Percentiles rank a stretch among this genome's conserved stretches.
phyloP scores from a whole-genome alignment of 2,329 filamentous ascomycete species.

The Cercospora sojina region DNA sequence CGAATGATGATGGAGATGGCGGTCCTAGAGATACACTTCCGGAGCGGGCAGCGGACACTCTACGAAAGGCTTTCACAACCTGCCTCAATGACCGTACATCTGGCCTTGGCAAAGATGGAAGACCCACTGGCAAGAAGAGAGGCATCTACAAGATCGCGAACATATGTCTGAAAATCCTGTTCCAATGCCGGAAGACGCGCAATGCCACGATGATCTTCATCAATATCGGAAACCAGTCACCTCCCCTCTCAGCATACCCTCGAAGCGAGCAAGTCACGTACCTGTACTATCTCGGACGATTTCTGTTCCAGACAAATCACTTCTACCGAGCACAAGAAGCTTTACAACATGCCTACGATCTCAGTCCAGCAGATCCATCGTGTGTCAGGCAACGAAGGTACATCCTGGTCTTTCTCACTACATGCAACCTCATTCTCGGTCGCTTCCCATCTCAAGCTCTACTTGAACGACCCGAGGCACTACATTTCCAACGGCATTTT shows the following conservation, averaged over 20 bases:
- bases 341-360: conserved; percentile 75
- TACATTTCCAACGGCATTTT: conserved; percentile 65
- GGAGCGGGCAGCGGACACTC: conserved; percentile 82
- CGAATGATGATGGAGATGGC: conserved; percentile 57
- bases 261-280: conserved; percentile 86
- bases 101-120: conserved; percentile 54
- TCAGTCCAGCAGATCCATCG: conserved; percentile 58
- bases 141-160: conserved; percentile 93
- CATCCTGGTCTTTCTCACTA: conserved; percentile 81
- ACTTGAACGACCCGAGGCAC: conserved; percentile 68
- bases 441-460: conserved; percentile 71
- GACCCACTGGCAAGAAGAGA: conserved; percentile 77
- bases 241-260: conserved; percentile 77
- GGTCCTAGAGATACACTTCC: conserved; percentile 75
- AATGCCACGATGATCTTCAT: conserved; percentile 85
- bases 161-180: conserved; percentile 81
- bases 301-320: conserved; percentile 80
- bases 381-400: conserved; percentile 67
- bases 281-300: conserved; percentile 90
- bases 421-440: conserved; percentile 79
- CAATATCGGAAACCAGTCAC: conserved; percentile 80
- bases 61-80: conserved; percentile 86
- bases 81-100: conserved; percentile 78
- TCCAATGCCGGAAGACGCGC: conserved; percentile 80
- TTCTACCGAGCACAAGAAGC: conserved; percentile 74